Conservation (phyloP, 352 stramenopile species). For the Phytophthora ramorum region DNA sequence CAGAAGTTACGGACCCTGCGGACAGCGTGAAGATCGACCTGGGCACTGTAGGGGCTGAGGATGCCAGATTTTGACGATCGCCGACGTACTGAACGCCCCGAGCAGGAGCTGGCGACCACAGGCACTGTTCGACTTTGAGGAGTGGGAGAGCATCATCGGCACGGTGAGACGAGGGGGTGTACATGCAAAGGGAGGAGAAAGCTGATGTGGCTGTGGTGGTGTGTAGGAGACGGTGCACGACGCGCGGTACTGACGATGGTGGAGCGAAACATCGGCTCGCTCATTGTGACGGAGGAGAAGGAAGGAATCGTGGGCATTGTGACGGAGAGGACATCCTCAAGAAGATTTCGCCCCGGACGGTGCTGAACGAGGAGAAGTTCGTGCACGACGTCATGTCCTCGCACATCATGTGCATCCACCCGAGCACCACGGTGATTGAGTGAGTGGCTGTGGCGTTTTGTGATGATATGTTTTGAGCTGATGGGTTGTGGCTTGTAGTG, state of each 20-base stretch:
- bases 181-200: neutral
- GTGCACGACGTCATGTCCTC: slow-evolving; percentile 87
- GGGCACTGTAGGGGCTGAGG: slow-evolving; percentile 63
- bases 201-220: neutral
- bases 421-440: slow-evolving; percentile 83
- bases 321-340: slow-evolving; percentile 85
- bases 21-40: slow-evolving; percentile 59
- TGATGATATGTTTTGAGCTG: slow-evolving; percentile 3
- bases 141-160: slow-evolving; percentile 79
- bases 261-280: slow-evolving; percentile 78
- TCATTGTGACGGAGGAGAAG: slow-evolving; percentile 82
- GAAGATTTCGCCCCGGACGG: slow-evolving; percentile 68
- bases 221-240: slow-evolving; percentile 82
- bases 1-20: slow-evolving; percentile 22
- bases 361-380: slow-evolving; percentile 53
- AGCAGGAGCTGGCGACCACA: slow-evolving; percentile 54
- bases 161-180: slow-evolving; percentile 39
- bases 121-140: slow-evolving; percentile 57
- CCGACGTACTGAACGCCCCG: slow-evolving; percentile 68
- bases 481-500: slow-evolving; percentile 42
- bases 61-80: slow-evolving; percentile 74
- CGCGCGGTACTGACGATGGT: slow-evolving; percentile 79
- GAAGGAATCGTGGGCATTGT: slow-evolving; percentile 84
- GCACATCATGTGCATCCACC: slow-evolving; percentile 88
- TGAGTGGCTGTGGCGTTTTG: slow-evolving; percentile 32